These are phyloP conservation scores for Pterocarpus santalinus DNA, from an alignment of 306 rosid species.

Conservation along the genomic window DNA sequence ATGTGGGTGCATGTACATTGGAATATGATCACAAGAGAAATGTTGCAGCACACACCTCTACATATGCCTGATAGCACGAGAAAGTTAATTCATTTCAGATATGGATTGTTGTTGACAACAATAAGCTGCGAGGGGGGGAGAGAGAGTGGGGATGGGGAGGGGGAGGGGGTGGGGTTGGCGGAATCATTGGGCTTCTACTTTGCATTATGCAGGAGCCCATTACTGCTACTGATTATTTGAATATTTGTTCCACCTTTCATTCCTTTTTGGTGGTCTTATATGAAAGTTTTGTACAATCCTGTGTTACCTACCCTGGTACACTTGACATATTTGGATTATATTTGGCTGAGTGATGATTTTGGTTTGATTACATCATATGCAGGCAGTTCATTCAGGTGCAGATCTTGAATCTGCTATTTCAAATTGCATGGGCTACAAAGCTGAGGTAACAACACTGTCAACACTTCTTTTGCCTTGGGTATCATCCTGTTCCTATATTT, in stretches of 20 bases:
- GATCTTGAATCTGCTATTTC: constrained; percentile 91
- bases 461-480: constrained; percentile 34
- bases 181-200: constrained; percentile 21
- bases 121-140: constrained; percentile 26
- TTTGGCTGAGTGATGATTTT: constrained; percentile 29
- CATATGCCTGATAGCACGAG: constrained; percentile 25
- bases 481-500: constrained; percentile 41
- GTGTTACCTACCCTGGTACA: constrained; percentile 31
- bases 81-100: constrained; percentile 6
- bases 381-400: constrained; percentile 99
- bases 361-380: constrained; percentile 49
- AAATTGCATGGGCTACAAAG: constrained; percentile 88
- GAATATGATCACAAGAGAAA: constrained; percentile 22
- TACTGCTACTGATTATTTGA: constrained; percentile 42
- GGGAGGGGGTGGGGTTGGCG: too few species aligned
- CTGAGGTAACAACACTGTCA: constrained; percentile 69
- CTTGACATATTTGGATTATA: constrained; percentile 42
- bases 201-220: constrained; percentile 13
- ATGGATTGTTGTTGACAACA: constrained; percentile 26
- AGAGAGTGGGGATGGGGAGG: neutral
- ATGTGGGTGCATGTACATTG: constrained; percentile 31
- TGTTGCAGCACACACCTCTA: constrained; percentile 1
- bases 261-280: constrained; percentile 30
- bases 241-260: constrained; percentile 23
- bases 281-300: constrained; percentile 40